A percentile compares a stretch with the other conserved stretches of the same genome.
phyloP scores from a whole-genome alignment of 1,284 basidiomycete genomes.

The Cryptococcus hybrid region DNA sequence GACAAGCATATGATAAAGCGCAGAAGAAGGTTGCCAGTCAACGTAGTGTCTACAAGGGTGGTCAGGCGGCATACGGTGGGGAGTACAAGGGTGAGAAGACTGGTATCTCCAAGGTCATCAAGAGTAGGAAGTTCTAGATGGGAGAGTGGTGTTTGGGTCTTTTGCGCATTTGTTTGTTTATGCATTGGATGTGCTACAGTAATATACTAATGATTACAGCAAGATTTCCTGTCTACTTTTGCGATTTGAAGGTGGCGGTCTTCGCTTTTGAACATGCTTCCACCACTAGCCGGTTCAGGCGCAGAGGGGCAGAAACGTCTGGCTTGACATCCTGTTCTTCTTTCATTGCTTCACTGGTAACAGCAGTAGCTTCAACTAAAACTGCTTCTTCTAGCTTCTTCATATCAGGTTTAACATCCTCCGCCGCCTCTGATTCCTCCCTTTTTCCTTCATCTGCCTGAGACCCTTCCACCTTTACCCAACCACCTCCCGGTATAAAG shows the following conservation, averaged over 20 bases:
- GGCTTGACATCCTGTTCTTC: slow-evolving; percentile 17
- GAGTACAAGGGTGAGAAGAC: slow-evolving; percentile 57
- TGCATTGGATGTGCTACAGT: slow-evolving; percentile 1
- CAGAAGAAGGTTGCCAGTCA: slow-evolving; percentile 86
- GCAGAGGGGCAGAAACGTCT: not conserved
- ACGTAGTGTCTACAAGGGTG: slow-evolving; percentile 85
- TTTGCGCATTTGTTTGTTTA: not conserved
- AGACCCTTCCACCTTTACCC: slow-evolving; percentile 19
- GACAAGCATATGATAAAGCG: slow-evolving; percentile 85
- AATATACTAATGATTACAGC: not conserved
- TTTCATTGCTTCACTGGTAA: not conserved
- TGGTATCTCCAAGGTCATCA: slow-evolving; percentile 84
- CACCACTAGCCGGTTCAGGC: slow-evolving; percentile 8
- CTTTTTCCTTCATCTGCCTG: not conserved
- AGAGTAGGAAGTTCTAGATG: slow-evolving; percentile 65
- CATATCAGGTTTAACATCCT: slow-evolving; percentile 1
- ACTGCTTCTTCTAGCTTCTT: slow-evolving; percentile 3
- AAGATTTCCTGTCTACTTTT: slow-evolving; percentile 31
- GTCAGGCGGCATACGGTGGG: slow-evolving; percentile 56
- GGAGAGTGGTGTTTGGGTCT: not conserved
- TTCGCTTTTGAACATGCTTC: slow-evolving; percentile 50
- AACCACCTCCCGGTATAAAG: slow-evolving; percentile 19
- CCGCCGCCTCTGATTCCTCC: slow-evolving; percentile 3
- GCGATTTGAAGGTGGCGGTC: slow-evolving; percentile 38
- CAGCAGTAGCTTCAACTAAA: not conserved